Evolutionary conservation across 2,329 filamentous ascomycete genomes (phyloP).

Genomic region (Aspergillus amoenus): DNA sequence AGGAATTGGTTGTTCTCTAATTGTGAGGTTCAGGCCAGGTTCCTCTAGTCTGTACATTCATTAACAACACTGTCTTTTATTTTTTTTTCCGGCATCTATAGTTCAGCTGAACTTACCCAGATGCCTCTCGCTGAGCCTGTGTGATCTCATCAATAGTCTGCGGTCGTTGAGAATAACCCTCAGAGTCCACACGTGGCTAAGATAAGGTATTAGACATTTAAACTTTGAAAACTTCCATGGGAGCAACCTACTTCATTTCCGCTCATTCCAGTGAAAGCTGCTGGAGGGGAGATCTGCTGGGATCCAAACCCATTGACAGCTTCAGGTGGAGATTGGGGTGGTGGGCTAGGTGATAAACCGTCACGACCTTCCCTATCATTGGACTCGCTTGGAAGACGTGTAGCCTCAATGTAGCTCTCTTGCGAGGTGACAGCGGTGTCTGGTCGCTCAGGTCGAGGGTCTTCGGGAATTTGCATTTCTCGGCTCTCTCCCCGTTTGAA

Average conservation of each 20-base stretch:
- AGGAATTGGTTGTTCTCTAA: constrained; percentile 50
- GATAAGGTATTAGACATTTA: constrained; percentile 12
- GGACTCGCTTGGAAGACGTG: constrained; percentile 27
- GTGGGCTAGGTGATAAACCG: constrained; percentile 20
- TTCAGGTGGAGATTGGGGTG: constrained; percentile 19
- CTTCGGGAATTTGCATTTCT: constrained; percentile 39
- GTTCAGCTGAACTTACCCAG: constrained; percentile 32
- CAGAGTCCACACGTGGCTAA: constrained; percentile 37
- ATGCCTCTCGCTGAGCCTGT: constrained; percentile 45
- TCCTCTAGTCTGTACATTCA: constrained; percentile 39
- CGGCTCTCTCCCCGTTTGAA: constrained; percentile 44
- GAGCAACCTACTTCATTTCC: constrained; percentile 24
- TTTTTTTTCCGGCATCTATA: constrained; percentile 17
- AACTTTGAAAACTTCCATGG: neutral
- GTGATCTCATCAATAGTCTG: constrained; percentile 46
- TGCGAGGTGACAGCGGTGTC: constrained; percentile 31
- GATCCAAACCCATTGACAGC: constrained; percentile 29
- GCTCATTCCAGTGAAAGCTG: constrained; percentile 22
- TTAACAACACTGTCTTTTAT: constrained; percentile 30
- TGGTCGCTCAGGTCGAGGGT: constrained; percentile 31
- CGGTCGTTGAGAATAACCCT: constrained; percentile 43
- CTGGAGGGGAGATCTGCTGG: constrained; percentile 17
- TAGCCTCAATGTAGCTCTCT: constrained; percentile 21
- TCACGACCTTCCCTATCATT: constrained; percentile 23
- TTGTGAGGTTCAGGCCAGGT: constrained; percentile 46